Percentiles rank a stretch among this genome's conserved stretches.
These are phyloP conservation scores for Penicillium sp. DNA, from an alignment of 2,329 filamentous ascomycete genomes.

Conservation along the genomic window DNA sequence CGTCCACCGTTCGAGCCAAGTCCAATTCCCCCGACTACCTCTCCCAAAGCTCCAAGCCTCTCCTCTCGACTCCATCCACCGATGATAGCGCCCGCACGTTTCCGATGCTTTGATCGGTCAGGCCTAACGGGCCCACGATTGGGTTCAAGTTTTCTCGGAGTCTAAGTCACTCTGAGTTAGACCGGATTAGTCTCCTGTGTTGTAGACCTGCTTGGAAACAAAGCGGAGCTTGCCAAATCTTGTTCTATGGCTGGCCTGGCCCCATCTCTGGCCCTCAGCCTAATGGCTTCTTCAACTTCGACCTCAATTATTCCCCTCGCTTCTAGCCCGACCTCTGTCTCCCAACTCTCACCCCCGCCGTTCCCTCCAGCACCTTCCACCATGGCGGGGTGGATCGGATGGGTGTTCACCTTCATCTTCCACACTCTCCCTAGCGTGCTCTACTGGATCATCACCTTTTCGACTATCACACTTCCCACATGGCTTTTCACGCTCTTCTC, in stretches of 20 bases:
- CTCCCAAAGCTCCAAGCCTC: neutral
- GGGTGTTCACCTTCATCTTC: slow-evolving; percentile 50
- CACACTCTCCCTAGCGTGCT: slow-evolving; percentile 58
- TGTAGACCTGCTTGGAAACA: slow-evolving; percentile 2
- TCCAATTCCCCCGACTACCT: neutral
- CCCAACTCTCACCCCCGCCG: slow-evolving; percentile 27
- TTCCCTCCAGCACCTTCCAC: slow-evolving; percentile 33
- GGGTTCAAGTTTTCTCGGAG: neutral
- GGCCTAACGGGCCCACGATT: slow-evolving; percentile 4
- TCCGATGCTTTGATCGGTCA: slow-evolving; percentile 11
- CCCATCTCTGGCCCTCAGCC: slow-evolving; percentile 21
- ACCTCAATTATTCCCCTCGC: slow-evolving; percentile 8
- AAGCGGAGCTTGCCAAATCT: slow-evolving; percentile 17
- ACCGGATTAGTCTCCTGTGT: slow-evolving; percentile 1
- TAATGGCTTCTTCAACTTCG: slow-evolving; percentile 22
- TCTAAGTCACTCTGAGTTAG: slow-evolving; percentile 2
- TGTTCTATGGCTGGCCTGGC: slow-evolving; percentile 18
- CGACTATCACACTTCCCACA: slow-evolving; percentile 84
- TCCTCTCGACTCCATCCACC: slow-evolving; percentile 3
- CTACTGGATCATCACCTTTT: slow-evolving; percentile 81
- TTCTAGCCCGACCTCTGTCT: slow-evolving; percentile 20
- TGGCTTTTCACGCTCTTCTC: slow-evolving; percentile 88
- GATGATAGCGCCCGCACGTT: slow-evolving; percentile 22
- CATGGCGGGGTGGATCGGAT: slow-evolving; percentile 49
- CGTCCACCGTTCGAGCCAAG: neutral